Evolutionary conservation across 345 rosid species (phyloP).

Genomic region (Lumnitzera racemosa): DNA sequence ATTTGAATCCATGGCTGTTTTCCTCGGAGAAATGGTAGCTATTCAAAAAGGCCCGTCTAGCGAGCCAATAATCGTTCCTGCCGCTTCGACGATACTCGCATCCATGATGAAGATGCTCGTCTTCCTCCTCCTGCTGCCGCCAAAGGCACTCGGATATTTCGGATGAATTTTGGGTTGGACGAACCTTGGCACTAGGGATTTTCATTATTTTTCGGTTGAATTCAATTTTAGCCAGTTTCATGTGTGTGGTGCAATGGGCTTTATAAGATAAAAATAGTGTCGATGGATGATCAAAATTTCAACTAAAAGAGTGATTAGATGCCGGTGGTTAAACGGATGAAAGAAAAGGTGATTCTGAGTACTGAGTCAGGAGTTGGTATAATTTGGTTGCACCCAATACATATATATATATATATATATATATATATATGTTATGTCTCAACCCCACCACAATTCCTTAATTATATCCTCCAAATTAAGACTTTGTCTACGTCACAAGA

Average conservation of each 20-base stretch:
- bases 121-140: too few relatives aligned
- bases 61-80: constrained; percentile 30
- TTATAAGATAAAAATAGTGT: not conserved
- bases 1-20: constrained; percentile 2
- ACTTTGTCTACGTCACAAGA: too few relatives aligned
- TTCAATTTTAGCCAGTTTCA: too few relatives aligned
- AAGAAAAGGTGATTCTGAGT: not conserved
- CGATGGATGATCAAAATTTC: not conserved
- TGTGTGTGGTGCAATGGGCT: too few relatives aligned
- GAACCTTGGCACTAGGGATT: too few relatives aligned
- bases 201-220: too few relatives aligned
- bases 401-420: not conserved
- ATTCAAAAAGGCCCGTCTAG: constrained; percentile 37
- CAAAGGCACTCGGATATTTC: too few relatives aligned
- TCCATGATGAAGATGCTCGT: not conserved
- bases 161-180: too few relatives aligned
- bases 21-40: constrained; percentile 34
- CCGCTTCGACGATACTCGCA: constrained; percentile 5
- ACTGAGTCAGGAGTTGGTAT: constrained; percentile 19
- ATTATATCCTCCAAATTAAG: too few relatives aligned
- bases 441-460: too few relatives aligned
- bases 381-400: constrained; percentile 29
- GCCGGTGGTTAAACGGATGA: constrained; percentile 22
- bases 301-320: not conserved
- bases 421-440: too few relatives aligned